phyloP scores from a whole-genome alignment of 495 filamentous ascomycete species.

The Aspergillus bridgeri region DNA sequence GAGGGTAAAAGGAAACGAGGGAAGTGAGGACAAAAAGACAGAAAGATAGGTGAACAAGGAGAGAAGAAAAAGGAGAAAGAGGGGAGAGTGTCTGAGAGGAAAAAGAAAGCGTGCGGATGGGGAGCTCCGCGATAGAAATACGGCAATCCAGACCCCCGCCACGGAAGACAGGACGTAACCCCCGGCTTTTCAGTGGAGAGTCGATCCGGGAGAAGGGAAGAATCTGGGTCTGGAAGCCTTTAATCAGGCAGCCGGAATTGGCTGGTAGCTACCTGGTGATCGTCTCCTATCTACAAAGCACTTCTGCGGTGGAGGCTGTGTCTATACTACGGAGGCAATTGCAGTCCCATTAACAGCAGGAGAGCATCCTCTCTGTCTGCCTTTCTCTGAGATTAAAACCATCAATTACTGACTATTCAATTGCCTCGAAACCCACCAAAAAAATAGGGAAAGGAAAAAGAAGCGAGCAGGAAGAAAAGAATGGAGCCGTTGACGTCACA shows the following conservation, averaged over 20 bases:
- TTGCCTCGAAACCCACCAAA: not conserved
- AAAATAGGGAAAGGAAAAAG: not conserved
- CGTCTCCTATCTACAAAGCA: not conserved
- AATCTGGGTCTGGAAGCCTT: not conserved
- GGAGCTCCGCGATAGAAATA: constrained; percentile 25
- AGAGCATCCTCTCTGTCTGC: too few relatives aligned
- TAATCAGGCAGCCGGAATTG: not conserved
- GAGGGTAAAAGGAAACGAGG: constrained; percentile 2
- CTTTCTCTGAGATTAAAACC: too few relatives aligned
- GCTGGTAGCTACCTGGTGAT: not conserved
- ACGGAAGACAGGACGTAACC: constrained; percentile 4
- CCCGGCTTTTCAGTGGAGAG: constrained; percentile 3
- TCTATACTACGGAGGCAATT: too few relatives aligned
- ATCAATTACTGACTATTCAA: too few relatives aligned
- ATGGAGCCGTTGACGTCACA: constrained; percentile 23
- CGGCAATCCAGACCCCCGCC: constrained; percentile 14
- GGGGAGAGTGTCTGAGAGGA: constrained; percentile 16
- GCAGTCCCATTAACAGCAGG: too few relatives aligned
- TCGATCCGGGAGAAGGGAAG: constrained; percentile 2
- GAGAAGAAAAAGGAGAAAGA: constrained; percentile 6
- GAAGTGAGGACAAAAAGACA: constrained; percentile 2
- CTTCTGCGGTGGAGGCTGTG: too few relatives aligned
- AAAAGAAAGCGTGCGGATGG: constrained; percentile 13
- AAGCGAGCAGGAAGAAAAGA: not conserved
- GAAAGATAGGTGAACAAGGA: not conserved